These are phyloP conservation scores for Eimeria acervulina DNA, from an alignment of 169 alveolate species.

Conservation along the genomic window DNA sequence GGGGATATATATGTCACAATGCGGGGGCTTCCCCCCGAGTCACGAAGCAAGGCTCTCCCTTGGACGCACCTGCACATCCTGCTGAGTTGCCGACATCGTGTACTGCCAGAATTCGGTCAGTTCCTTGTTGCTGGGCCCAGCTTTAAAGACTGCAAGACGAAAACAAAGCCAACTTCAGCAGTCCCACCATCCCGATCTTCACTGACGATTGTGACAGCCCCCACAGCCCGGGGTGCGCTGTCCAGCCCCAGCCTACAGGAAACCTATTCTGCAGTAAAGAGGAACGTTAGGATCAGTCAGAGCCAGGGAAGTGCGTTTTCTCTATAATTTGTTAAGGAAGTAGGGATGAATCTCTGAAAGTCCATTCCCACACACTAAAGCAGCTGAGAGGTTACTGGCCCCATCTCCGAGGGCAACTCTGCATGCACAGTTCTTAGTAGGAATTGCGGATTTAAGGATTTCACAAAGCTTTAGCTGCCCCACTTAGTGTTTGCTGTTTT, in stretches of 20 bases:
- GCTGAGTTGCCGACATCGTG: constrained; percentile 77
- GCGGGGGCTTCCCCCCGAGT: background rate
- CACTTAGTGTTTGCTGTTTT: too few species aligned
- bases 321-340: background rate
- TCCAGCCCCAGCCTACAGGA: constrained; percentile 53
- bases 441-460: background rate
- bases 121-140: constrained; percentile 52
- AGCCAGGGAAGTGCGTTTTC: background rate
- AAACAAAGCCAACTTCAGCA: background rate
- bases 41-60: background rate
- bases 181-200: background rate
- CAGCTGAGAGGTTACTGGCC: background rate
- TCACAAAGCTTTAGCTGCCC: background rate
- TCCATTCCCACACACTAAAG: background rate
- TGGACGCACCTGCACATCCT: constrained; percentile 64
- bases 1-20: background rate
- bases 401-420: background rate
- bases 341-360: background rate
- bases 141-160: background rate
- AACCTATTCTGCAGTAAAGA: background rate
- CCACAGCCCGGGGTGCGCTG: constrained; percentile 70
- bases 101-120: constrained; percentile 33
- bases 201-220: constrained; percentile 53
- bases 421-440: background rate
- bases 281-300: background rate